Evolutionary conservation across 495 filamentous ascomycete species (phyloP).

Genomic region (Margaritispora aquatica): DNA sequence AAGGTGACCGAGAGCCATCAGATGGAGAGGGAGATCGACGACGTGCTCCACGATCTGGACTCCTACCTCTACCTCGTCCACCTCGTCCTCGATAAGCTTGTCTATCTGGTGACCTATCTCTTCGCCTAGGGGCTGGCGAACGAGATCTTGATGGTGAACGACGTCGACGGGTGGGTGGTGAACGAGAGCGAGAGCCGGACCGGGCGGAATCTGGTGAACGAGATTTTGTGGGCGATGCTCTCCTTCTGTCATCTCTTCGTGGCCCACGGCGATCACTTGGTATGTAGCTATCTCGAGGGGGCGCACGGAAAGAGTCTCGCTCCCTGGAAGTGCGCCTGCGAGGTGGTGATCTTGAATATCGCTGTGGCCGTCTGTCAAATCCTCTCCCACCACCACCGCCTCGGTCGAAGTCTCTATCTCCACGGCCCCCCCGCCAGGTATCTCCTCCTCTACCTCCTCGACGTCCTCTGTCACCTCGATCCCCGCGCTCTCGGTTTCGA

Average conservation of each 20-base stretch:
- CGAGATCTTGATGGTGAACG: conserved; percentile 36
- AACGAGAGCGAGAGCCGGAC: conserved; percentile 24
- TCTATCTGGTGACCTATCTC: conserved; percentile 22
- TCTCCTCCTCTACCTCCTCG: conserved; percentile 51
- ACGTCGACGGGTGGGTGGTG: conserved; percentile 35
- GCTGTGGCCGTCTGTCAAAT: conserved; percentile 37
- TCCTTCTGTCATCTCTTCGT: conserved; percentile 28
- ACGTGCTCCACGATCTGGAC: conserved; percentile 13
- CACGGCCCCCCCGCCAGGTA: conserved; percentile 44
- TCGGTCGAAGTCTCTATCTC: conserved; percentile 22
- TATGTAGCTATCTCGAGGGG: conserved; percentile 44
- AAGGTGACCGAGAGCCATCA: conserved; percentile 14
- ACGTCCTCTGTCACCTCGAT: conserved; percentile 49
- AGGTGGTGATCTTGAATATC: conserved; percentile 58
- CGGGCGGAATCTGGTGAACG: conserved; percentile 8
- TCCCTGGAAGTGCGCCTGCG: conserved; percentile 44
- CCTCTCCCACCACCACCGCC: conserved; percentile 22
- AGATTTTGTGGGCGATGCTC: conserved; percentile 25
- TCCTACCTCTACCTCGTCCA: conserved; percentile 22
- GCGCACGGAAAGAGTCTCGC: conserved; percentile 41
- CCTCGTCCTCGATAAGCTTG: conserved; percentile 27
- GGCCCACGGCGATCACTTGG: conserved; percentile 35
- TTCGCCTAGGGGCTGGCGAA: conserved; percentile 28
- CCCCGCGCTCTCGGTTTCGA: conserved; percentile 65
- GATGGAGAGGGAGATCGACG: conserved; percentile 16